Evolutionary conservation across 305 asterid genomes (phyloP), one percentile per base, ranked within the genome.

Genomic region (Stenogyne calaminthoides): DNA sequence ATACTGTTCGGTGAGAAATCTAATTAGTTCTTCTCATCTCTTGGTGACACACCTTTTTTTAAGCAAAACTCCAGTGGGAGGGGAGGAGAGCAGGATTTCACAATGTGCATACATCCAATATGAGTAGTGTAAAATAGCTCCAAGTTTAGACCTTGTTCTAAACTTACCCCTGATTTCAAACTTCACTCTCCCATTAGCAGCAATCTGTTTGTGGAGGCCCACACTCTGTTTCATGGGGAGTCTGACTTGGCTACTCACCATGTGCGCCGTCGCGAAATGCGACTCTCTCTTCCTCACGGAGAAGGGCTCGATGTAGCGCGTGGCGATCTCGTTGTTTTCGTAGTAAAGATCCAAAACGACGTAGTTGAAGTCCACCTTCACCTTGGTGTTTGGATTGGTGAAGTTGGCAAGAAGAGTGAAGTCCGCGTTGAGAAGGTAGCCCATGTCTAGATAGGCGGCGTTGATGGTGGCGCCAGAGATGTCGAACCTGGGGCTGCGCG

Each of bases 391-490:
- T 15, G 98, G 97, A 19, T 94, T 94, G 64, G 88, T 87, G 89
- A 95, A 95, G 88, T 95, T 95, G 44, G 87, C 92, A 0, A 95
- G 89, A 29, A 95, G 14, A 8, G 91, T 88, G 68, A 92, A 22
- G 70, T 95, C 99, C 0, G 91, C 95, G 8, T 95, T 92, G 57
- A 95, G 95, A 29, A 93, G 84, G 8, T 85, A 82, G 0, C 97
- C 97, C 93, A 85, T 83, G 88, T 95, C 99, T n/a, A 95, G 93
- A 79, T 95, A 95, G 58, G 97, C 99, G 5, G 92, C 95, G 19
- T 95, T 95, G 66, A 95, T 80, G 51, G 91, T 83, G 65, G 81
- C 89, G 5, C 81, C 63, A 4, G 96, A 80, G 70, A 95, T 81
- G 87, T 95, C 98, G 64, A 95, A 90, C 76, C 89, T 80, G 0